Conservation (phyloP, 164 flowering plant species). For the Dillenia turbinata region DNA sequence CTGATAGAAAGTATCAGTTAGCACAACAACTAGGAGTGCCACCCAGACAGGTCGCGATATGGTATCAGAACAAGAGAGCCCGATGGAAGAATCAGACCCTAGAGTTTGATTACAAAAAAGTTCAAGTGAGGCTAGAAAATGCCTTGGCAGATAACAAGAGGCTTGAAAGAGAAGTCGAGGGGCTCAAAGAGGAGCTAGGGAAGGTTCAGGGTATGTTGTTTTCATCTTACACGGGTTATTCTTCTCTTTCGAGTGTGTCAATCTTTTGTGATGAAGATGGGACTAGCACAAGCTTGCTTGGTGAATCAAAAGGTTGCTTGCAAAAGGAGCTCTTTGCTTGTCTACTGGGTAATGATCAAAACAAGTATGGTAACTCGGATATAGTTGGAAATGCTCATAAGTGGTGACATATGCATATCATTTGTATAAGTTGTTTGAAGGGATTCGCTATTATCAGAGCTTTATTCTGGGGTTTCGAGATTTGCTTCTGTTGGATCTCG, state of each 20-base stretch:
- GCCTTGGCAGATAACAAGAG: constrained; percentile 28
- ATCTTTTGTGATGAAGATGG: constrained; percentile 19
- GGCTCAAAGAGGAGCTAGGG: constrained; percentile 31
- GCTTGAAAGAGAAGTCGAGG: constrained; percentile 33
- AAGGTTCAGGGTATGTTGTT: constrained; percentile 24
- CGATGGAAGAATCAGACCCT: constrained; percentile 30
- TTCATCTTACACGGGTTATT: constrained; percentile 4
- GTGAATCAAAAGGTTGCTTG: constrained; percentile 9
- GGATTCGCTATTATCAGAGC: too few relatives aligned
- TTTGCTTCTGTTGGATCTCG: too few relatives aligned
- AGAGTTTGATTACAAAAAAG: constrained; percentile 26
- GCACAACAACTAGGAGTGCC: constrained; percentile 27
- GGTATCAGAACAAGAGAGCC: constrained; percentile 45
- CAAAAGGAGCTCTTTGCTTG: constrained; percentile 29
- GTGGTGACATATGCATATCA: too few relatives aligned
- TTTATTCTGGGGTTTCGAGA: too few relatives aligned
- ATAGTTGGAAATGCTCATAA: too few relatives aligned
- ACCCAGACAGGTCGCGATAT: constrained; percentile 35
- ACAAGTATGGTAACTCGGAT: too few relatives aligned
- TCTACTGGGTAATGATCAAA: constrained; percentile 18
- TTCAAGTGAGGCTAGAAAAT: constrained; percentile 26
- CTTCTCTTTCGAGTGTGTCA: constrained; percentile 12
- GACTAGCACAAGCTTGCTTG: constrained; percentile 10
- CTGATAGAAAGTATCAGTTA: constrained; percentile 26
- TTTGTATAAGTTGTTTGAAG: too few relatives aligned